These are phyloP conservation scores for Colletotrichum chlorophyti DNA, from an alignment of 2,329 filamentous ascomycete genomes.

Conservation along the genomic window DNA sequence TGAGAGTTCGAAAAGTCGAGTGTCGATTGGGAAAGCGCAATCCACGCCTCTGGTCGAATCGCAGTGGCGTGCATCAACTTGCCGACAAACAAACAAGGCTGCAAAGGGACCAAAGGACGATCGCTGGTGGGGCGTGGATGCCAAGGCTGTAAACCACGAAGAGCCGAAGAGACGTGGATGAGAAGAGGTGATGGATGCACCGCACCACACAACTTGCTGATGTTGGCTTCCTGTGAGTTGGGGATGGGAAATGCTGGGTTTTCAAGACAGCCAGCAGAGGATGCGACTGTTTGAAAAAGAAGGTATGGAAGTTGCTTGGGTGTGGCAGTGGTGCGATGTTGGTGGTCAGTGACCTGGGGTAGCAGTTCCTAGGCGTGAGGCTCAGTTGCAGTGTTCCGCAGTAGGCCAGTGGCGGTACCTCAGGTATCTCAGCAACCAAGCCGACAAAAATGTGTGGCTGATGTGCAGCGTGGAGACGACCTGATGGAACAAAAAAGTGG, in stretches of 20 bases:
- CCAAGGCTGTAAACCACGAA: conserved; percentile 15
- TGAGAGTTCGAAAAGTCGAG: not conserved
- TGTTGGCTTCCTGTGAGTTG: no score
- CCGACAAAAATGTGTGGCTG: conserved; percentile 23
- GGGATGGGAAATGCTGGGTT: no score
- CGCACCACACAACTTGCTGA: no score
- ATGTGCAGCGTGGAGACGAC: not conserved
- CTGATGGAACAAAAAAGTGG: conserved; percentile 6
- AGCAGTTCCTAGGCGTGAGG: no score
- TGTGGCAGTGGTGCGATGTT: not conserved
- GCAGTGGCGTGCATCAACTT: conserved; percentile 18
- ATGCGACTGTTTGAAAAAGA: no score
- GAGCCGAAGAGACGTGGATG: not conserved
- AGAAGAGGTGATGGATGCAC: not conserved
- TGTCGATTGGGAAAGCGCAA: conserved; percentile 5
- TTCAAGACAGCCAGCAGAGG: no score
- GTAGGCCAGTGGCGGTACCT: no score
- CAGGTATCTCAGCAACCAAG: conserved; percentile 4
- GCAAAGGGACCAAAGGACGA: conserved; percentile 19
- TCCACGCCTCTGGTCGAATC: conserved; percentile 23
- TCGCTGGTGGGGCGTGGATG: conserved; percentile 24
- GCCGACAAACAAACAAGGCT: conserved; percentile 19
- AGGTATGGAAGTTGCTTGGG: no score
- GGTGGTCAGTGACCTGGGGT: conserved; percentile 13
- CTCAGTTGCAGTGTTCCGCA: no score